Evolutionary conservation across 1,284 basidiomycete genomes (phyloP), one percentile per base, ranked within the genome.

Genomic region (Phaffia rhodozyma): DNA sequence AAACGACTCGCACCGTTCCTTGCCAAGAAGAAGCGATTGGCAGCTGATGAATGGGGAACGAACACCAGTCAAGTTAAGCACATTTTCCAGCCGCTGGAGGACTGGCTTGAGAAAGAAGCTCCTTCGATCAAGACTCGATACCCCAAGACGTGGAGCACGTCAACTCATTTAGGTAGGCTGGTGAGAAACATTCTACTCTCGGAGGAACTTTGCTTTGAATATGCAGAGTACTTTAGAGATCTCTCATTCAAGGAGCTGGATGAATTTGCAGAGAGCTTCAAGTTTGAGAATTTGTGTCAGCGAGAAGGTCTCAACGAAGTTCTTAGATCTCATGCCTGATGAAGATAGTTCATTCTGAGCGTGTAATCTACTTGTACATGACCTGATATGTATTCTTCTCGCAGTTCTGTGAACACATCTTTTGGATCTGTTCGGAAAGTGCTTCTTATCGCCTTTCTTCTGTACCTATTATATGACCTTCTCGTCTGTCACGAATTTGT

Each of bases 131-230:
- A 71, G 52, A 54, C 70, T 23, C 67, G 72, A 23, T 77, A 77
- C 66, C 76, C 76, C 18, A 69, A 68, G 61, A 71, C 68, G 32
- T 74, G 73, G 73, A 60, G 54, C 5, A 60, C 67, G 18, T 56
- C 60, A 11, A 59, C 61, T 5, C 70, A 72, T 49, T 75, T 83
- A 34, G 79, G 78, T 1, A 78, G 83, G 48, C 73, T 84, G 51
- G 75, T 82, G n/a, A 78, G 84, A 58, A 82, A 82, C 69, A 84
- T 84, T 55, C 75, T 87, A 30, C 74, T 87, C 27, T 61, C 68
- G 64, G 73, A 87, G 72, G 84, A 82, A 70, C 74, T 86, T 68
- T 79, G 83, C 43, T 75, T 77, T 65, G 83, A 86, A 70, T 87
- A 82, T 80, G 85, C 84, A 0, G 81, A 81, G 62, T 78, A 81